Percentiles rank a stretch among this genome's conserved stretches.
Evolutionary conservation across 2,329 filamentous ascomycete species (phyloP).

Genomic region (Beauveria medogensis): DNA sequence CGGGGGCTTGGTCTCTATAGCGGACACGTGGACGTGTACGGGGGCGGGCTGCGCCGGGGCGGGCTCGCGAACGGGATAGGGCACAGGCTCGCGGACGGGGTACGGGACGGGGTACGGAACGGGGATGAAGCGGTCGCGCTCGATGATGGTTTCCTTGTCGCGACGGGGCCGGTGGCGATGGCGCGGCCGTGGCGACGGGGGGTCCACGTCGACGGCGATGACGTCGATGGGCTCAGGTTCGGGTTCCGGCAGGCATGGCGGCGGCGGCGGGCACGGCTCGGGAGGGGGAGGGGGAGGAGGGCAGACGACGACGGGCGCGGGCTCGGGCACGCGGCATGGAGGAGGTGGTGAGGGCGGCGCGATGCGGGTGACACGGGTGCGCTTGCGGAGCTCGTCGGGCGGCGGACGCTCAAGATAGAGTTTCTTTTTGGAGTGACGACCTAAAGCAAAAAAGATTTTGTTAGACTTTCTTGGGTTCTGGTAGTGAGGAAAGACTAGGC

Average conservation of each 20-base stretch:
- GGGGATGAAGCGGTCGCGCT: slow-evolving; percentile 42
- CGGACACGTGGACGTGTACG: slow-evolving; percentile 15
- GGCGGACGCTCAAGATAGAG: slow-evolving; percentile 34
- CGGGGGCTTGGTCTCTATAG: slow-evolving; percentile 12
- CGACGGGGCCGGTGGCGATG: slow-evolving; percentile 22
- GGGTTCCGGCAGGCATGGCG: slow-evolving; percentile 17
- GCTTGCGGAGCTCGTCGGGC: slow-evolving; percentile 29
- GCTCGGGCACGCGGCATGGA: slow-evolving; percentile 12
- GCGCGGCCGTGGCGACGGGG: slow-evolving; percentile 17
- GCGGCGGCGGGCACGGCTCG: slow-evolving; percentile 15
- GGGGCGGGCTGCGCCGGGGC: slow-evolving; percentile 29
- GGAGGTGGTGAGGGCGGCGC: slow-evolving; percentile 28
- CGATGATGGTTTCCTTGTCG: slow-evolving; percentile 42
- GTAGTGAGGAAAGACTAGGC: background rate
- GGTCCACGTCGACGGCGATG: slow-evolving; percentile 31
- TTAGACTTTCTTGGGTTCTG: background rate
- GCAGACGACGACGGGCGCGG: slow-evolving; percentile 14
- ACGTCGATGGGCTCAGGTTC: slow-evolving; percentile 28
- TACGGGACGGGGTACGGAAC: slow-evolving; percentile 33
- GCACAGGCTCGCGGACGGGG: slow-evolving; percentile 35
- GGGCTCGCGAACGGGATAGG: slow-evolving; percentile 35
- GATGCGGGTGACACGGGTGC: slow-evolving; percentile 30
- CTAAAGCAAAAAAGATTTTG: background rate
- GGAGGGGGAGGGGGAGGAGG: slow-evolving; percentile 15
- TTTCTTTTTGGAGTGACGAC: slow-evolving; percentile 28